A percentile compares a stretch with the other conserved stretches of the same genome.
Evolutionary conservation across 1,284 basidiomycete species (phyloP).

Genomic region (Sanghuangporus sanghuang): DNA sequence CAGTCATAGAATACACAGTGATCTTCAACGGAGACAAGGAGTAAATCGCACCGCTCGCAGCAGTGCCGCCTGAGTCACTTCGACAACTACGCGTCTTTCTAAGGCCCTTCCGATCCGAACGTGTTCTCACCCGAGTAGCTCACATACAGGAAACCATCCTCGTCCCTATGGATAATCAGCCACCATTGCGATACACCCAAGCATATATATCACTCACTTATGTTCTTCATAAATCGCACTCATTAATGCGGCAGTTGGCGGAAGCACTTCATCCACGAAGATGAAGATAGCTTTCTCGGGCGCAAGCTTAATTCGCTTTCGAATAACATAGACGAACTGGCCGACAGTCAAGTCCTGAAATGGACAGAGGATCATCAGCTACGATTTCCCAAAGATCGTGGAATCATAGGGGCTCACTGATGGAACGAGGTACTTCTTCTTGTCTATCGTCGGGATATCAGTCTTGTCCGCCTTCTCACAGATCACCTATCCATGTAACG

Average conservation of each 20-base stretch:
- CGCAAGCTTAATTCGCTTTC: slow-evolving; percentile 99
- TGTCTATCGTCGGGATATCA: slow-evolving; percentile 99
- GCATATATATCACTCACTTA: slow-evolving; percentile 60
- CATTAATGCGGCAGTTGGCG: slow-evolving; percentile 98
- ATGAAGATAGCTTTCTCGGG: slow-evolving; percentile 99
- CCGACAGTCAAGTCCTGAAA: slow-evolving; percentile 92
- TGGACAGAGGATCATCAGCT: neutral
- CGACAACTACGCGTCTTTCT: slow-evolving; percentile 11
- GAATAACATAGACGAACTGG: slow-evolving; percentile 99
- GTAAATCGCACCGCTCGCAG: neutral
- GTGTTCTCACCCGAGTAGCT: slow-evolving; percentile 98
- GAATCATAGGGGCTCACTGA: slow-evolving; percentile 53
- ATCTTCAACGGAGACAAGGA: slow-evolving; percentile 4
- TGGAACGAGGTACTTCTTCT: slow-evolving; percentile 99
- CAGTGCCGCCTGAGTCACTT: slow-evolving; percentile 3
- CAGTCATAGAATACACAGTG: slow-evolving; percentile 15
- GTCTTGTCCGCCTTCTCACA: slow-evolving; percentile 99
- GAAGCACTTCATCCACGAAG: slow-evolving; percentile 97
- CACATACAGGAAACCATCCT: slow-evolving; percentile 94
- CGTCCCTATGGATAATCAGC: slow-evolving; percentile 59
- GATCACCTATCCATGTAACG: slow-evolving; percentile 68
- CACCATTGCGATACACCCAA: slow-evolving; percentile 11
- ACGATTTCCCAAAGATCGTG: neutral
- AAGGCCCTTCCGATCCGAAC: slow-evolving; percentile 50
- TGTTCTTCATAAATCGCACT: slow-evolving; percentile 99